Evolutionary conservation across 1,139 yeast species (phyloP), one percentile per base, ranked within the genome.

Genomic region (Kazachstania sp.): DNA sequence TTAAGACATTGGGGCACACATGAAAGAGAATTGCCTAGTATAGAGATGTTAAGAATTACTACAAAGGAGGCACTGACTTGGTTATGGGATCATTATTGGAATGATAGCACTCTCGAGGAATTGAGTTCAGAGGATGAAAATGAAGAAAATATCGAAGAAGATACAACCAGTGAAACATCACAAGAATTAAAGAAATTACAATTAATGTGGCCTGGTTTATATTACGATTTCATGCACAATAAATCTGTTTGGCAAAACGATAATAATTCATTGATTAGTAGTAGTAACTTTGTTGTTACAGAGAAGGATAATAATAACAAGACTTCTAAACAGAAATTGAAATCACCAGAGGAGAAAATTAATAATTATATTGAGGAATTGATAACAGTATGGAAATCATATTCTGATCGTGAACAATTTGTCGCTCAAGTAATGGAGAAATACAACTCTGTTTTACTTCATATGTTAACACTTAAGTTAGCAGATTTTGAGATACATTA

Each of bases 1-100:
- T 62, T 88, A 38, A 71, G 99, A 52, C 98, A 94, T 64, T 77
- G 80, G 63, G 92, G 95, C 4, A 92, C 98, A 0, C 99, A 94
- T 63, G 97, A 92, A 56, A 54, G 68, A 35, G 73, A 71, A 16
- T 66, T 92, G 19, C 97, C 97, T 0, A 74, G 84, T 35, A 58
- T 87, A 39, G 79, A 75, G 41, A 72, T 85, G 66, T 71, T 92
- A 20, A 71, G 95, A 37, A 64, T 71, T 30, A 78, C 82, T 5
- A 68, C 80, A 5, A 59, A 63, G 5, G 70, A 76, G 48, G 96
- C 95, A 0, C 64, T 90, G 42, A 69, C 66, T 9, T 94, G 98
- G 97, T 67, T 92, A 2, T 74, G 73, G 64, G 75, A 71, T 11
- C 72, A 84, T 58, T 92, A 83, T 66, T 92, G 98, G 99, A 57